Percentiles rank a stretch among this genome's conserved stretches.
phyloP scores from a whole-genome alignment of 2,329 filamentous ascomycete genomes.

The Chrysoporthe puriensis region DNA sequence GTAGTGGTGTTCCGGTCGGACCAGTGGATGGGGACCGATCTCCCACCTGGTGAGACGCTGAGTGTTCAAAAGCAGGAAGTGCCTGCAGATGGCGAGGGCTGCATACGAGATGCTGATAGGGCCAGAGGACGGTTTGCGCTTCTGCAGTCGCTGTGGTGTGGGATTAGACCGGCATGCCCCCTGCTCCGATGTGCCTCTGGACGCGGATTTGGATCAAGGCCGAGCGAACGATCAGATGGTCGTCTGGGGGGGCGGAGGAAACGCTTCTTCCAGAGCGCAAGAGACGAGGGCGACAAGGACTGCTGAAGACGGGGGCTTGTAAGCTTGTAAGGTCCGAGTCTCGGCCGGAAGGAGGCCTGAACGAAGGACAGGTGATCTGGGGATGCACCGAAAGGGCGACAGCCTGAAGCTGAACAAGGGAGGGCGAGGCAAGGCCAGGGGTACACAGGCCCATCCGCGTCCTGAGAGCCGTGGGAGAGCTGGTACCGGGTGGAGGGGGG shows the following conservation, averaged over 20 bases:
- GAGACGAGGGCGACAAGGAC: not conserved
- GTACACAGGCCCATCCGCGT: not conserved
- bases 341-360: not conserved
- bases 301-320: slow-evolving; percentile 1
- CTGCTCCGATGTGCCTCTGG: slow-evolving; percentile 4
- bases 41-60: slow-evolving; percentile 24
- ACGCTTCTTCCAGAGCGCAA: not conserved
- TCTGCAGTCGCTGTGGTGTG: slow-evolving; percentile 12
- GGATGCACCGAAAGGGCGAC: not conserved
- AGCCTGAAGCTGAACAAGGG: not conserved
- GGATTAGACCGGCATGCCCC: slow-evolving; percentile 25
- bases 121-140: not conserved
- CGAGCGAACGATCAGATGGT: not conserved
- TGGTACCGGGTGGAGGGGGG: too few species aligned
- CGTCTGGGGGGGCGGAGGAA: not conserved
- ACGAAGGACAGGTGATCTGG: not conserved
- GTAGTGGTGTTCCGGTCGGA: slow-evolving; percentile 19
- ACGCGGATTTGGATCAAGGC: not conserved
- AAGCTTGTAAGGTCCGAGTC: not conserved
- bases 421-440: not conserved
- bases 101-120: slow-evolving; percentile 17
- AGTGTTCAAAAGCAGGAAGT: slow-evolving; percentile 13
- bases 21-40: slow-evolving; percentile 22
- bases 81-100: not conserved
- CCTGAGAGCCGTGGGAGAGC: not conserved